Evolutionary conservation across 176 grass and related monocot genomes (phyloP).

Genomic region (barley (Hordeum vulgare)): MorexV3_pseudomolecules_assembly NC_058518.1:350842737-350843236

Average conservation of each 20-base stretch:
- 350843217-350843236: background rate
- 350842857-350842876: constrained; percentile 22
- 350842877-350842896: background rate
- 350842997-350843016: background rate
- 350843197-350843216: background rate
- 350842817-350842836: constrained; percentile 25
- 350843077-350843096: background rate
- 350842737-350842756: background rate
- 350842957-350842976: background rate
- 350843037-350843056: background rate
- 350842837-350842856: background rate
- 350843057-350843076: background rate
- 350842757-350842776: no score
- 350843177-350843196: background rate
- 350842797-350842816: constrained; percentile 5
- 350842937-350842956: background rate
- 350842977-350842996: background rate
- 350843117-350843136: background rate
- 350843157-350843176: no score
- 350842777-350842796: background rate
- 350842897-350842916: no score
- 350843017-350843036: background rate
- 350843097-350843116: background rate
- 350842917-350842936: background rate
- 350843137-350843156: background rate